Evolutionary conservation across 345 rosid genomes (phyloP).

Genomic region (Dipteronia dyeriana): DNA sequence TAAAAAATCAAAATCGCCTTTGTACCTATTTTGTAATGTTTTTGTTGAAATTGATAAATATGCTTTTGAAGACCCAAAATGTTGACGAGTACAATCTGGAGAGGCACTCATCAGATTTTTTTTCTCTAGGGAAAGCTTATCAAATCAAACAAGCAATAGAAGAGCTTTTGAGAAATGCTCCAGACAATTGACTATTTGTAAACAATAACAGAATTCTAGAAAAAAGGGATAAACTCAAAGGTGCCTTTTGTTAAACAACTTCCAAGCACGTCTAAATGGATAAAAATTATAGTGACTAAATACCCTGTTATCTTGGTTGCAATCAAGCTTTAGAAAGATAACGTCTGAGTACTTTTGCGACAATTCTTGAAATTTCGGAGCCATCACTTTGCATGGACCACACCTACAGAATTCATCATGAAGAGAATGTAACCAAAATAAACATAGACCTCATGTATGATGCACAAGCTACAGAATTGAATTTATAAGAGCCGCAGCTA

Average conservation of each 20-base stretch:
- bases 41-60: too few species aligned
- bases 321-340: slow-evolving; percentile 89
- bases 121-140: neutral
- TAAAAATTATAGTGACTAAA: neutral
- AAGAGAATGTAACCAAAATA: neutral
- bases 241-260: neutral
- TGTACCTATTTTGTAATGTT: too few species aligned
- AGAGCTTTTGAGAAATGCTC: neutral
- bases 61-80: neutral
- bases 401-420: slow-evolving; percentile 50
- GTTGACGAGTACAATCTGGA: too few species aligned
- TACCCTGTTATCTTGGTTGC: slow-evolving; percentile 91
- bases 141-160: neutral
- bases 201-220: too few species aligned
- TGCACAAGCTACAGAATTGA: neutral
- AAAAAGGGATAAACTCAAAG: neutral
- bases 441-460: neutral
- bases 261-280: neutral
- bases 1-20: too few species aligned
- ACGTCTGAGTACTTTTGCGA: slow-evolving; percentile 76
- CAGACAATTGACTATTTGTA: neutral
- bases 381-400: slow-evolving; percentile 94
- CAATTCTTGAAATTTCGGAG: slow-evolving; percentile 75
- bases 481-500: neutral
- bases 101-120: neutral